These are phyloP conservation scores for Aureobasidium sp. DNA, from an alignment of 2,329 filamentous ascomycete species.

Conservation along the genomic window DNA sequence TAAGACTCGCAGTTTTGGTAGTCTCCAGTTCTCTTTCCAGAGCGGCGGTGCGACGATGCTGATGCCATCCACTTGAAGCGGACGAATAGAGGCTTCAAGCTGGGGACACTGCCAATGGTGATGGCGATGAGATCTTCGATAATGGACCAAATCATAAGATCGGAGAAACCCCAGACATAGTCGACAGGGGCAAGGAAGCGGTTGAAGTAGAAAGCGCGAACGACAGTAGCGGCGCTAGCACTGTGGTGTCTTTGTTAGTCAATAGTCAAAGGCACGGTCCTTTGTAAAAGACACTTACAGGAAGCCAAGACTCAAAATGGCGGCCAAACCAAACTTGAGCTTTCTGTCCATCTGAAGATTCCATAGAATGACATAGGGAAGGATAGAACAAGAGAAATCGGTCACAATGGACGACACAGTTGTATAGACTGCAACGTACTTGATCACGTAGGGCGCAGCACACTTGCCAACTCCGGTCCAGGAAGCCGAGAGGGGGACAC, in stretches of 20 bases:
- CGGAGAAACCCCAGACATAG: constrained; percentile 26
- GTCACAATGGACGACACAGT: constrained; percentile 21
- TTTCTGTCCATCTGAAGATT: constrained; percentile 29
- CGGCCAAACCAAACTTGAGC: constrained; percentile 28
- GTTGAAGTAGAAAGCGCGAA: constrained; percentile 35
- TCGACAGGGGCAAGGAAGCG: constrained; percentile 29
- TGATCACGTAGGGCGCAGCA: constrained; percentile 12
- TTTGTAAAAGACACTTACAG: constrained; percentile 18
- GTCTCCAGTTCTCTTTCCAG: not conserved
- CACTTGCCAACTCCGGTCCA: constrained; percentile 16
- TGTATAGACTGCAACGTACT: constrained; percentile 14
- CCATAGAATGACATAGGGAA: constrained; percentile 32
- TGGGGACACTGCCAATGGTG: constrained; percentile 16
- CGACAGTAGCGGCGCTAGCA: constrained; percentile 43
- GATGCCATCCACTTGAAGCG: not conserved
- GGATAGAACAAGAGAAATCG: constrained; percentile 30
- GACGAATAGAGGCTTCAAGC: constrained; percentile 16
- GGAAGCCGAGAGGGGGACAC: constrained; percentile 16
- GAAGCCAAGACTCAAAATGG: constrained; percentile 29
- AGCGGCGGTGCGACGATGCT: not conserved
- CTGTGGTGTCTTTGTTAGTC: not conserved
- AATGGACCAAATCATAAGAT: constrained; percentile 17
- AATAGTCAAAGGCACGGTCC: too few relatives aligned
- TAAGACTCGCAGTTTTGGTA: constrained; percentile 7
- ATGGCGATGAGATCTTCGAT: constrained; percentile 18